phyloP scores from a whole-genome alignment of 192 early-diverging fungal species.

The Obelidium mucronatum region DNA sequence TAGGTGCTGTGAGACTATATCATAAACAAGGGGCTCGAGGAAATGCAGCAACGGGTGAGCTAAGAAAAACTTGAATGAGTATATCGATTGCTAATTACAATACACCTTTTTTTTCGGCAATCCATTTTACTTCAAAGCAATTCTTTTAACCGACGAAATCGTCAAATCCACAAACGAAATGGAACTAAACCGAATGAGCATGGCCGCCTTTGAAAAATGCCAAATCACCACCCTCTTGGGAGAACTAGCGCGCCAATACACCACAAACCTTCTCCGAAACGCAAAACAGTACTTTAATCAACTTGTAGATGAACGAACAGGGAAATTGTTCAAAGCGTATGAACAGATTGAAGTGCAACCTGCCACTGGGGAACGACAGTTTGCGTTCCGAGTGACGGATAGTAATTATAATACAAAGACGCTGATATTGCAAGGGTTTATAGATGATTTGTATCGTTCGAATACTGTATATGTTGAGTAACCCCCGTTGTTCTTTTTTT shows the following conservation, averaged over 20 bases:
- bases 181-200: constrained; percentile 58
- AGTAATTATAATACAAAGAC: constrained; percentile 56
- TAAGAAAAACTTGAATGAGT: too few relatives aligned
- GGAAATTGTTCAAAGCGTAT: constrained; percentile 56
- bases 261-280: constrained; percentile 40
- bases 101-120: constrained; percentile 20
- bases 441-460: constrained; percentile 53
- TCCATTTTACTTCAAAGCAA: constrained; percentile 32
- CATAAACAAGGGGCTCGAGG: constrained; percentile 57
- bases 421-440: constrained; percentile 53
- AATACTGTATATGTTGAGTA: constrained; percentile 44
- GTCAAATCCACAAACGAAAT: constrained; percentile 51
- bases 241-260: constrained; percentile 55
- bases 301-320: constrained; percentile 59
- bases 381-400: constrained; percentile 52
- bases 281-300: constrained; percentile 47
- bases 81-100: neutral
- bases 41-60: constrained; percentile 48
- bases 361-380: constrained; percentile 39
- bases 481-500: too few relatives aligned
- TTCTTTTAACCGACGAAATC: constrained; percentile 53
- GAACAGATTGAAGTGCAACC: constrained; percentile 50
- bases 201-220: constrained; percentile 59
- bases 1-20: constrained; percentile 55
- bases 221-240: constrained; percentile 52